These are phyloP conservation scores for Colletotrichum higginsianum DNA, from an alignment of 2,329 filamentous ascomycete genomes.

Conservation along the genomic window DNA sequence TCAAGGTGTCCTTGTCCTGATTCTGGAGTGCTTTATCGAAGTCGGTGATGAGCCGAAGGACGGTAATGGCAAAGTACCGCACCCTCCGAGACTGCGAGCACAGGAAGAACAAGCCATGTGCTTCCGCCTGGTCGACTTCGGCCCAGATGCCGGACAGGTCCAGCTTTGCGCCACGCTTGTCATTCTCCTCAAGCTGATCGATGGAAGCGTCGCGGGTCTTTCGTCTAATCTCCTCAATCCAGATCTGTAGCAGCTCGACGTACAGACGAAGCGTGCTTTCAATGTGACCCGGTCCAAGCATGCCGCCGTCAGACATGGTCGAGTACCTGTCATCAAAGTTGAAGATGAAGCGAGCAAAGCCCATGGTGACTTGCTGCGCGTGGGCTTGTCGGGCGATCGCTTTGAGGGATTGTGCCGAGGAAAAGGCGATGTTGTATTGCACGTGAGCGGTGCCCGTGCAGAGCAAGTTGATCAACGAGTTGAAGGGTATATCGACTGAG, in stretches of 20 bases:
- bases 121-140: slow-evolving; percentile 96
- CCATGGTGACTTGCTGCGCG: slow-evolving; percentile 95
- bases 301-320: slow-evolving; percentile 97
- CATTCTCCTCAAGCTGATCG: slow-evolving; percentile 76
- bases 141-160: slow-evolving; percentile 91
- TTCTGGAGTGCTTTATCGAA: slow-evolving; percentile 88
- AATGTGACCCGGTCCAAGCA: slow-evolving; percentile 94
- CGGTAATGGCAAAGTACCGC: slow-evolving; percentile 90
- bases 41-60: slow-evolving; percentile 91
- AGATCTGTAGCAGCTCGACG: slow-evolving; percentile 93
- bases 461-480: slow-evolving; percentile 91
- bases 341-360: slow-evolving; percentile 97
- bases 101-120: slow-evolving; percentile 95
- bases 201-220: slow-evolving; percentile 82
- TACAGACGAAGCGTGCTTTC: slow-evolving; percentile 94
- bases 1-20: slow-evolving; percentile 73
- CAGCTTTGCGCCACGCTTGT: slow-evolving; percentile 81
- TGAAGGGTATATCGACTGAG: slow-evolving; percentile 91
- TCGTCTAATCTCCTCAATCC: slow-evolving; percentile 96
- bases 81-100: slow-evolving; percentile 96
- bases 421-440: slow-evolving; percentile 90
- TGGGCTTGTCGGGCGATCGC: slow-evolving; percentile 94
- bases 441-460: slow-evolving; percentile 98
- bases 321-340: slow-evolving; percentile 98
- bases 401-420: slow-evolving; percentile 93